These are phyloP conservation scores for Geosmithia putterillii DNA, from an alignment of 2,329 filamentous ascomycete genomes.

Conservation along the genomic window DNA sequence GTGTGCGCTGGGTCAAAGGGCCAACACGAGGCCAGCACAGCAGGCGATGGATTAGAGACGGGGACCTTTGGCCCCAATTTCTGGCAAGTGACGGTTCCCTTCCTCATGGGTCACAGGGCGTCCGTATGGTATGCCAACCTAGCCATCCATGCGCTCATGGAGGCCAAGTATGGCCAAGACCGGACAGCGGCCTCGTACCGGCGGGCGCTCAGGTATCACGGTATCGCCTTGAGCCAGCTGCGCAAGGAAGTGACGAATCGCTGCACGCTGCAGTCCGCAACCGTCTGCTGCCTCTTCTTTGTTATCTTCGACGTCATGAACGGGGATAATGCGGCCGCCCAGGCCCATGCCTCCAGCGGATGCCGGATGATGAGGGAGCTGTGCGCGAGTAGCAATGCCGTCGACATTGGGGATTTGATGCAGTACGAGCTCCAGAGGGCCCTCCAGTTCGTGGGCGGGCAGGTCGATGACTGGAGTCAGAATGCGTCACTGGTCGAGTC, in stretches of 20 bases:
- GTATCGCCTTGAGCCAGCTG: constrained; percentile 16
- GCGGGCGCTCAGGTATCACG: constrained; percentile 18
- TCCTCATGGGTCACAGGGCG: constrained; percentile 16
- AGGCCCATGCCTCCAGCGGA: constrained; percentile 22
- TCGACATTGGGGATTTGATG: constrained; percentile 1
- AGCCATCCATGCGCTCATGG: constrained; percentile 20
- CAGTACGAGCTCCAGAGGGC: constrained; percentile 5
- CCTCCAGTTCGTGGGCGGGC: constrained; percentile 2
- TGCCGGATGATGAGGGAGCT: constrained; percentile 22
- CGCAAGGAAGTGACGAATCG: constrained; percentile 7
- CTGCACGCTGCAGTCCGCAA: constrained; percentile 12
- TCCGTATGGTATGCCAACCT: constrained; percentile 23
- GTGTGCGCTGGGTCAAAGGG: background rate
- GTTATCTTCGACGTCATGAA: constrained; percentile 23
- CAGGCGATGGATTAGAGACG: background rate
- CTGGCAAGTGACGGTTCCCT: constrained; percentile 21
- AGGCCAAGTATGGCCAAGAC: constrained; percentile 10
- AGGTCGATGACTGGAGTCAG: background rate
- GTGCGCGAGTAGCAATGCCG: background rate
- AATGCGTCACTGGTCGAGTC: background rate
- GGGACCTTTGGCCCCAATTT: constrained; percentile 10
- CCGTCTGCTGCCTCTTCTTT: constrained; percentile 23
- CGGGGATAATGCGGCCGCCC: constrained; percentile 18
- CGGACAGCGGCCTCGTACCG: constrained; percentile 12
- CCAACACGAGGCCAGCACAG: background rate